Evolutionary conservation across 257 asterid genomes (phyloP), one percentile per base, ranked within the genome.

Genomic region (Solanum chiquidenum): DNA sequence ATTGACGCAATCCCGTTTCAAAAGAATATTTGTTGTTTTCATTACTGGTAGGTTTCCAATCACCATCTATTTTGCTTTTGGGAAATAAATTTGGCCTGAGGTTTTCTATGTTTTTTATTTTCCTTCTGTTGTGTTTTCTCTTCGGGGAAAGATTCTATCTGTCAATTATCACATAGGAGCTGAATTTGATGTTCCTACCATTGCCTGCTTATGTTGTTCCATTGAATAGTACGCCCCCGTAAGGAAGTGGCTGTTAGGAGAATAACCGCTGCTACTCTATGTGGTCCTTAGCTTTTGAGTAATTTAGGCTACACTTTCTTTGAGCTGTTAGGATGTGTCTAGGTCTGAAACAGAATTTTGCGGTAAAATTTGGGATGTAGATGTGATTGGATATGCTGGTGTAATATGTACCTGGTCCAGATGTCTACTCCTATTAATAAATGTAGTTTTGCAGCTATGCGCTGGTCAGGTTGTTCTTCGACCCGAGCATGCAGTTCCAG

Each of bases 401-500:
- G 85, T 10, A 14, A 29, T 44, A 4, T 46, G 68, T 80, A 27
- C 16, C 9, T 79, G 18, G 25, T 25, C 12, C 16, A 46, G 58
- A 44, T 44, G 40, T 9, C 40, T 16, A 79, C 68, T 27, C 85
- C 37, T 83, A 80, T 9, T 80, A 18, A 80, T 80, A 16, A 80
- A 27, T 44, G 16, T 80, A 6, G 40, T 44, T 69, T 73, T 83
- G 87, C 88, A 94, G 98, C 80, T 91, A 66, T 92, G 60, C 35
- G 83, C 87, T 89, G 94, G 95, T 82, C 94, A 90, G 89, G 88
- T 90, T 87, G 87, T 90, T 88, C 66, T 93, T 87, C 93, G 93
- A 88, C 90, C 93, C 80, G 98, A 93, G 86, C 91, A 86, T 91
- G 91, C 90, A 12, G 60, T 93, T 91, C 92, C 94, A 66, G 88